These are phyloP conservation scores for Henckelia pumila DNA, from an alignment of 257 asterid genomes.

Conservation along the genomic window DNA sequence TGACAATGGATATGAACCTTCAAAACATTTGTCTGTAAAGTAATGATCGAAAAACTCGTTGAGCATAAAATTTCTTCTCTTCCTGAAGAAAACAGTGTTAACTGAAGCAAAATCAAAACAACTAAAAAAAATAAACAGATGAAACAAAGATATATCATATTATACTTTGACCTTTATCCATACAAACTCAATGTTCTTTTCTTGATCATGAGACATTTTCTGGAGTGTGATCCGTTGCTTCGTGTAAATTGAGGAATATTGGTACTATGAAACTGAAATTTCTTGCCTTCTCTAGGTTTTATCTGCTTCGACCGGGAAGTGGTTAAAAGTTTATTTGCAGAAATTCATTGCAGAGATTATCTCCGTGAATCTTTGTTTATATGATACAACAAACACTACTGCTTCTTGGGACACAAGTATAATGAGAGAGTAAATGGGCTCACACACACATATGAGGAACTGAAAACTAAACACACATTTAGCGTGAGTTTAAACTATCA, in stretches of 20 bases:
- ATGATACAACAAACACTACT: not conserved
- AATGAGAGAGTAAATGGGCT: not conserved
- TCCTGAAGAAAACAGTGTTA: not conserved
- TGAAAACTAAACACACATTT: too few species aligned
- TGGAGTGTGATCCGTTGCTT: not conserved
- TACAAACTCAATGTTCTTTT: not conserved
- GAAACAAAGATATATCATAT: too few species aligned
- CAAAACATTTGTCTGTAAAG: constrained; percentile 38
- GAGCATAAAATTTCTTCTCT: not conserved
- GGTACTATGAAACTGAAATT: not conserved
- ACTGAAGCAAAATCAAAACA: too few species aligned
- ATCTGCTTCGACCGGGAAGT: too few species aligned
- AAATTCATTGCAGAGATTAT: too few species aligned
- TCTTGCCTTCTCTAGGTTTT: too few species aligned
- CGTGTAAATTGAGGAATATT: not conserved
- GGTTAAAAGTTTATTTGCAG: too few species aligned
- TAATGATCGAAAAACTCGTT: not conserved
- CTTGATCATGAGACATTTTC: not conserved
- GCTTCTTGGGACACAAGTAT: not conserved
- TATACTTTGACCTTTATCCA: not conserved
- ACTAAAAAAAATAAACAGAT: too few species aligned
- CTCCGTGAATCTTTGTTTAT: not conserved
- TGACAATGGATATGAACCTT: constrained; percentile 72
- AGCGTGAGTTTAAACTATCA: too few species aligned
- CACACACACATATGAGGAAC: too few species aligned